These are phyloP conservation scores for Madurella mycetomatis DNA, from an alignment of 2,329 filamentous ascomycete species.

Conservation along the genomic window DNA sequence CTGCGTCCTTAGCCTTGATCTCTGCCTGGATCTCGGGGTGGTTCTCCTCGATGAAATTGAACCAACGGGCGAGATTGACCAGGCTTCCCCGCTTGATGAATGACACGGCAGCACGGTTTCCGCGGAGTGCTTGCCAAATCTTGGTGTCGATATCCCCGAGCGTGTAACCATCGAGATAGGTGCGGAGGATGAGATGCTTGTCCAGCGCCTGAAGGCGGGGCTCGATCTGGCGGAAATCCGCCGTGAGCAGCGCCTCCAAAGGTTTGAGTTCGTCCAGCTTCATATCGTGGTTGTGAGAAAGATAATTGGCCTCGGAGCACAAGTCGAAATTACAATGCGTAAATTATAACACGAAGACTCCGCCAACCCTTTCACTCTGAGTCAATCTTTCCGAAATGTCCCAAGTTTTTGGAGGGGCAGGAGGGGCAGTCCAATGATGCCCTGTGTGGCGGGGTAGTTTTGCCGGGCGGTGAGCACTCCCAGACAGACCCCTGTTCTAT, in stretches of 20 bases:
- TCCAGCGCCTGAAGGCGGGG: conserved; percentile 57
- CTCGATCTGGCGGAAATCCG: conserved; percentile 64
- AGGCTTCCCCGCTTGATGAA: conserved; percentile 75
- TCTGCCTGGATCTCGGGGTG: conserved; percentile 72
- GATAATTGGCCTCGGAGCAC: background rate
- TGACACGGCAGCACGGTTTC: conserved; percentile 77
- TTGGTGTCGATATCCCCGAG: conserved; percentile 73
- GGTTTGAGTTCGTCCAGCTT: conserved; percentile 53
- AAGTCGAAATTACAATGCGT: background rate
- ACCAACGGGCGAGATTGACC: conserved; percentile 80
- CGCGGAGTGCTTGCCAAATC: conserved; percentile 77
- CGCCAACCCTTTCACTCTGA: background rate
- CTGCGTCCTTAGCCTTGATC: conserved; percentile 64
- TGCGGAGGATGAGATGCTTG: conserved; percentile 80
- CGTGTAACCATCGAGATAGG: conserved; percentile 77
- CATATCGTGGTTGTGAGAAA: conserved; percentile 38
- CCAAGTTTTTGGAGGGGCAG: conserved; percentile 26
- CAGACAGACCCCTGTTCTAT: background rate
- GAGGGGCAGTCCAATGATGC: background rate
- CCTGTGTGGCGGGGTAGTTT: conserved; percentile 23
- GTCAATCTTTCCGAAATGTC: conserved; percentile 7
- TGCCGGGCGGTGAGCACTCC: conserved; percentile 17
- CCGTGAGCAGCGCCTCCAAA: conserved; percentile 45
- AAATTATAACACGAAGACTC: background rate
- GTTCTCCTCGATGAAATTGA: conserved; percentile 74